Evolutionary conservation across 2,329 filamentous ascomycete genomes (phyloP), one percentile per base, ranked within the genome.

Genomic region (Didymella exigua): DNA sequence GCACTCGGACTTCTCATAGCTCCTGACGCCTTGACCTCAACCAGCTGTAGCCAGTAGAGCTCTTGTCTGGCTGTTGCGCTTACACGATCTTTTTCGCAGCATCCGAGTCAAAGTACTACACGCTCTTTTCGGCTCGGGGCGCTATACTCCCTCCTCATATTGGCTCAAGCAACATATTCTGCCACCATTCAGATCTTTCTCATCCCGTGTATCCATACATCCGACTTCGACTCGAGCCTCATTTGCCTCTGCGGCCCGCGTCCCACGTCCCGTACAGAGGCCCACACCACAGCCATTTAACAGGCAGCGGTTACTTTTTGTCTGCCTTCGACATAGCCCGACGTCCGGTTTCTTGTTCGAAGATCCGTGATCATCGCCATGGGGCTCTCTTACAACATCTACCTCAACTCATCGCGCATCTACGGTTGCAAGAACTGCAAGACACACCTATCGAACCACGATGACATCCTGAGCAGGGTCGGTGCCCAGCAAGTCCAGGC

Each of bases 381-480:
- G 92, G 92, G 92, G 64, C 87, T 97, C 66, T 82, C 88, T 56
- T 96, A 96, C 82, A 96, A 96, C 78, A 87, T 90, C 58, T 97
- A 96, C 76, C 87, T 96, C 62, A 90, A 87, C 76, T 89, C 89
- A 72, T 85, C 82, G 77, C 90, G 90, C 77, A 93, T 97, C 73
- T 96, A 95, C 76, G 92, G 91, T 63, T 97, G 75, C 85, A 93
- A 93, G 81, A 85, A 84, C 69, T 99, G 95, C 86, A 97, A 97
- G 77, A 91, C 95, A 7, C 95, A 99, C 73, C 86, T 99, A 16
- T 89, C 93, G 27, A 95, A 96, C 74, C 91, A 96, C 68, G 92
- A 98, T 67, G 92, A 97, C 71, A 97, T 99, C 63, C 92, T 98
- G 62, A 96, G 91, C 71, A 83, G 92, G 69, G 93, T 98, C 80